These are phyloP conservation scores for Pseudogymnoascus sp. DNA, from an alignment of 2,329 filamentous ascomycete genomes.

Conservation along the genomic window DNA sequence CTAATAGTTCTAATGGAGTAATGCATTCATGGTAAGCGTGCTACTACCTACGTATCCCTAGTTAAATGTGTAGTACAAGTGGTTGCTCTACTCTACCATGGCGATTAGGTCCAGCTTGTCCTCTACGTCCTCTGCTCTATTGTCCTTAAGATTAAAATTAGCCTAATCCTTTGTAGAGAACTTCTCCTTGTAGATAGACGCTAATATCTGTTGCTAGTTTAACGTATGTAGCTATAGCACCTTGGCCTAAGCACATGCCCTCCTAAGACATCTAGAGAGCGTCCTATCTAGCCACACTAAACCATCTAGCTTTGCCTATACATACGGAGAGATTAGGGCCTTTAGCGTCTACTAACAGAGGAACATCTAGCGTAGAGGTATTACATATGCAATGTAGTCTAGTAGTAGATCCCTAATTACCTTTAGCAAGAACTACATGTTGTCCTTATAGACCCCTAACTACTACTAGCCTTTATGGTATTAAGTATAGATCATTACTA, in stretches of 20 bases:
- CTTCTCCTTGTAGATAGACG: constrained; percentile 14
- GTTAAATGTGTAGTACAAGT: constrained; percentile 14
- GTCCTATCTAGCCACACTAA: constrained; percentile 9
- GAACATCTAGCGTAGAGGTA: constrained; percentile 12
- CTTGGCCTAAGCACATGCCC: constrained; percentile 7
- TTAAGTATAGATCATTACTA: constrained; percentile 14
- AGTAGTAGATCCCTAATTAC: constrained; percentile 15
- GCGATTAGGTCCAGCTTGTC: constrained; percentile 14
- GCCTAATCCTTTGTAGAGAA: constrained; percentile 11
- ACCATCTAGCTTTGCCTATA: constrained; percentile 10
- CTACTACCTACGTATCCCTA: constrained; percentile 13
- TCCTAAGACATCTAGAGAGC: constrained; percentile 6
- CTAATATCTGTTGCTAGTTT: constrained; percentile 8
- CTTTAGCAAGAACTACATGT: constrained; percentile 14
- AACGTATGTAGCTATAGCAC: constrained; percentile 10
- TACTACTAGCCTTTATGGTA: constrained; percentile 18
- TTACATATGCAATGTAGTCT: constrained; percentile 11
- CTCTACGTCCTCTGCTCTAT: constrained; percentile 10
- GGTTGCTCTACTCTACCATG: constrained; percentile 14
- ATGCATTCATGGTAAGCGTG: constrained; percentile 4
- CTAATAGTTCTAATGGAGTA: constrained; percentile 11
- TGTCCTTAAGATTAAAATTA: constrained; percentile 14
- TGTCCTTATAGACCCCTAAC: constrained; percentile 13
- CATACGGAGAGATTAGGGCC: constrained; percentile 12
- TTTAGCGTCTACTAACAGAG: constrained; percentile 2